Base-by-base conservation (phyloP, 2,329 filamentous ascomycete genomes). In the Blastomyces gilchristii region DNA sequence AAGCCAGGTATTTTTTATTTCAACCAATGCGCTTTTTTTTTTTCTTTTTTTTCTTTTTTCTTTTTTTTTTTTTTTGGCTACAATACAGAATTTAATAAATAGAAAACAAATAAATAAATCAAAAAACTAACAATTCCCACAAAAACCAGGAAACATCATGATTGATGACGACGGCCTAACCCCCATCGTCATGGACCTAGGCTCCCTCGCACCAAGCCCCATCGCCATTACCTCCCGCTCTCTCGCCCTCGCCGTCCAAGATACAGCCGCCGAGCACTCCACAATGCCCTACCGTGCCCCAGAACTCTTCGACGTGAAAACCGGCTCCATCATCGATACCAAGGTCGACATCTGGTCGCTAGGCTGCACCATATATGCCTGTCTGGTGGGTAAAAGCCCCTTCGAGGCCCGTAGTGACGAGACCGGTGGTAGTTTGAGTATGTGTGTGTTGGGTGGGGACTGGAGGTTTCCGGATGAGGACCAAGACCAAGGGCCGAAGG, bases 271-370 rank as follows among this genome's bases (percentile, higher is more conserved):
- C 62, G 94, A 99, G 75, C 93, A 97, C 80, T 93, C 87, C 67
- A 99, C 94, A 50, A 97, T 99, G 93, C 92, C 94, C 0, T 99
- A 99, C 78, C 91, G 94, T 64, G 94, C 94, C 1, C 94, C 94
- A 0, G 94, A 99, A 77, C 86, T 99, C 65, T 99, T 99, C 76
- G 94, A 99, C 75, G 94, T 97, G 63, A 96, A 96, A 78, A 97
- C 91, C 2, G 93, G 90, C 66, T 87, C 88, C 58, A 85, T 91
- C 60, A 88, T 99, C 71, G 94, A 97, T 76, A 96, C 92, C 14
- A 97, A 97, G 74, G 91, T 96, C 50, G 94, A 99, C 75, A 96
- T 99, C 68, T 99, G 94, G 94, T 96, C 90, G 18, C 79, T 99
- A 28, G 94, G 94, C 60, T 97, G 94, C 80, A 97, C 94, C n/a